Base-by-base conservation (phyloP, 2,329 filamentous ascomycete species). In the Trichophyton verrucosum region DNA sequence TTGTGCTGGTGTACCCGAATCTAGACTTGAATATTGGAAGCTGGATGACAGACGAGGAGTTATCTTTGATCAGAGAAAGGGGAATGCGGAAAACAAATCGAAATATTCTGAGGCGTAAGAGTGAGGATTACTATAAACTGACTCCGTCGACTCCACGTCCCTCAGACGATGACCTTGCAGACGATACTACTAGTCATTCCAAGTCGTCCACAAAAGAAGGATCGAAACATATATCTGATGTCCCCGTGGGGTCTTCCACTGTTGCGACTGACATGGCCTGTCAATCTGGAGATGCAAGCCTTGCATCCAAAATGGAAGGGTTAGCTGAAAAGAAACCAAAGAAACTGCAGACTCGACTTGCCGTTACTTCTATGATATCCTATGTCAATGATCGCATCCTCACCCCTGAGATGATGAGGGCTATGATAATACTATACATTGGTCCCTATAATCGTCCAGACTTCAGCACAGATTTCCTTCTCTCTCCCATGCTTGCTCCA, bases 31-130 rank as follows among this genome's bases (percentile, higher is more conserved):
- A 95, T 69, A 97, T 97, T 65, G 90, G 90, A 42, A 96, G 91
- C 73, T 99, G 94, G 94, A 97, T 99, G 91, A 91, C 89, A 0
- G 92, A 97, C 68, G 92, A 97, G 72, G 91, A 99, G 71, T 95
- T 97, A 89, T 85, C 89, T 0, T 77, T 99, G 63, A 95, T 99
- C 64, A 86, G 90, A 65, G 91, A 96, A 64, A 85, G 90, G 9
- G 82, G 85, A 61, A 85, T 86, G 70, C 82, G 90, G 24, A 86
- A 86, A 66, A 90, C 86, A 1, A 96, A 96, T 69, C 81, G 82
- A 61, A 82, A 84, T 27, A 87, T 97, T 60, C 78, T 96, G 9
- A 82, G 86, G 40, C 82, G 89, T 61, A 97, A 99, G 76, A 91
- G 85, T 64, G 88, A 89, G 75, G 89, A 96, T 70, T 97, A 96